These are phyloP conservation scores for Arthrobotrys pseudoclavata DNA, from an alignment of 2,329 filamentous ascomycete genomes.

Conservation along the genomic window DNA sequence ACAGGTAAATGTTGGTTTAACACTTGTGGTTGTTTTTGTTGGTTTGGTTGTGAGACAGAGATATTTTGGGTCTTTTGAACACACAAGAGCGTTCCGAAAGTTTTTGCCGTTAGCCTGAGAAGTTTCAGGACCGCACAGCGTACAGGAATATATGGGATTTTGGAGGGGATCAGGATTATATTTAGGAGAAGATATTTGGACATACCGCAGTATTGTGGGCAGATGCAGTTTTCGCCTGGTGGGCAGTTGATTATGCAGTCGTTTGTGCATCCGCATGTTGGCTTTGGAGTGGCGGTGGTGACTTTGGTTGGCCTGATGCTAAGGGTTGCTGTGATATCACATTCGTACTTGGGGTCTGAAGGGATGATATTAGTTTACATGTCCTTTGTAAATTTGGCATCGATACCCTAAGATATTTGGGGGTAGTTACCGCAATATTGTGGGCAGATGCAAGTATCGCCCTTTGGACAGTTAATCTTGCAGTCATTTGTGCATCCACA, in stretches of 20 bases:
- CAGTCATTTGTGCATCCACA: conserved; percentile 56
- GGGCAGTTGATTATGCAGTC: conserved; percentile 52
- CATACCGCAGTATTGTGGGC: conserved; percentile 53
- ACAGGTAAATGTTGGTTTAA: conserved; percentile 50
- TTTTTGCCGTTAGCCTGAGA: conserved; percentile 31
- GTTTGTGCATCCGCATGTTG: conserved; percentile 59
- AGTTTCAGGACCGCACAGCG: not conserved
- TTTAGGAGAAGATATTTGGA: not conserved
- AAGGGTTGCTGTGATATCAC: conserved; percentile 2
- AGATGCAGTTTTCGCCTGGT: conserved; percentile 7
- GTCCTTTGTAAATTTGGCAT: not conserved
- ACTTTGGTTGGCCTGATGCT: not conserved
- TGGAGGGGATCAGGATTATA: not conserved
- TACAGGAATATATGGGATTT: conserved; percentile 5
- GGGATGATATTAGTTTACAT: conserved; percentile 13
- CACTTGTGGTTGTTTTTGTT: conserved; percentile 51
- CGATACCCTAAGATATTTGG: not conserved
- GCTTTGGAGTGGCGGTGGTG: conserved; percentile 12
- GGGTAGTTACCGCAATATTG: conserved; percentile 47
- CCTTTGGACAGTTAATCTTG: conserved; percentile 45
- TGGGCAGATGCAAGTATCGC: conserved; percentile 52
- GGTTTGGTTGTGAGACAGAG: conserved; percentile 27
- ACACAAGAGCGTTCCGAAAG: conserved; percentile 8
- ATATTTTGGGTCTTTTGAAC: conserved; percentile 53
- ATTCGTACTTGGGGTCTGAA: conserved; percentile 53